phyloP scores from a whole-genome alignment of 169 alveolate genomes.

The Miamiensis avidus region DNA sequence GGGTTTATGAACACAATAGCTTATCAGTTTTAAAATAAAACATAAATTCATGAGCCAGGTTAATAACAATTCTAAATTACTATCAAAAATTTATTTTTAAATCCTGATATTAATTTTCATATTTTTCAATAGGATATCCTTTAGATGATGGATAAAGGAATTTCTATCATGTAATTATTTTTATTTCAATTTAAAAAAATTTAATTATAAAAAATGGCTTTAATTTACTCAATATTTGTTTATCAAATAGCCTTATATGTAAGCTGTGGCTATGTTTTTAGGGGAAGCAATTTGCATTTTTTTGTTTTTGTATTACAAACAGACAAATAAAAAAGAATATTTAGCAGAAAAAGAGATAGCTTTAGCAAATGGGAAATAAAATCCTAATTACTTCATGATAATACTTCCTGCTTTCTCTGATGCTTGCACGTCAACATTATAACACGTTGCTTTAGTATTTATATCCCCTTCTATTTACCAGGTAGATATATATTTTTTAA shows the following conservation, averaged over 20 bases:
- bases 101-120: not conserved
- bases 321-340: not conserved
- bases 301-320: not conserved
- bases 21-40: too few relatives aligned
- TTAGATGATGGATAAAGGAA: not conserved
- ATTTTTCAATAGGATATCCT: not conserved
- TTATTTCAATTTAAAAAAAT: too few relatives aligned
- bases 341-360: not conserved
- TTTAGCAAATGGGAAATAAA: not conserved
- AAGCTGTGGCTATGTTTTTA: slow-evolving; percentile 26
- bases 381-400: not conserved
- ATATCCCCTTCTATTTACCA: slow-evolving; percentile 27
- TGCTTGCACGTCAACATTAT: slow-evolving; percentile 14
- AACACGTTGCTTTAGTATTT: slow-evolving; percentile 29
- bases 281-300: slow-evolving; percentile 20
- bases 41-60: not conserved
- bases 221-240: not conserved
- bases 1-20: not conserved
- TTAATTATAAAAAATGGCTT: too few relatives aligned
- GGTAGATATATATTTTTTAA: not conserved
- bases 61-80: too few relatives aligned
- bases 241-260: not conserved
- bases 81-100: not conserved
- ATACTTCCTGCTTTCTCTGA: slow-evolving; percentile 12
- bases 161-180: not conserved